These are phyloP conservation scores for Dictyostelium firmibasis DNA, from an alignment of 78 protist genomes.

Conservation along the genomic window DNA sequence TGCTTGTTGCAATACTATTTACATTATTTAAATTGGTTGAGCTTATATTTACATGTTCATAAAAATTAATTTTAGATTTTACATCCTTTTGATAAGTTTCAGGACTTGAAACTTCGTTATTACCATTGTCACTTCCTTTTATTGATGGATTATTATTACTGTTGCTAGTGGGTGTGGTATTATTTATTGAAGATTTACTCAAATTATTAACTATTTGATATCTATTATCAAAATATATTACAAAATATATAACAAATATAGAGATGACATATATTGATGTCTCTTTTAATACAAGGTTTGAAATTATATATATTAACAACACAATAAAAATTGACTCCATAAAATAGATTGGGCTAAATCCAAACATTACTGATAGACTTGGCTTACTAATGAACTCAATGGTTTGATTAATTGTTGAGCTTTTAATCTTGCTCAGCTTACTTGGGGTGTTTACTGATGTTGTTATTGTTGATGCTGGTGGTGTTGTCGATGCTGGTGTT, in stretches of 20 bases:
- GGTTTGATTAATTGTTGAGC: neutral
- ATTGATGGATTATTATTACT: neutral
- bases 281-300: slow-evolving; percentile 5
- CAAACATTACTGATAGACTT: slow-evolving; percentile 11
- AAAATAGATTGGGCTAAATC: slow-evolving; percentile 7
- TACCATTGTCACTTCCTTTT: neutral
- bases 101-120: neutral
- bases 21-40: neutral
- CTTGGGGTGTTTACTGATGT: neutral
- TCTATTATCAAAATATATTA: slow-evolving; percentile 14
- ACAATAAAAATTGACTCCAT: slow-evolving; percentile 4
- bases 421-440: neutral
- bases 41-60: slow-evolving; percentile 11
- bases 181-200: neutral
- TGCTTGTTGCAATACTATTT: slow-evolving; percentile 3
- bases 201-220: neutral
- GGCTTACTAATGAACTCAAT: neutral
- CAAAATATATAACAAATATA: slow-evolving; percentile 12
- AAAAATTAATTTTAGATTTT: slow-evolving; percentile 44
- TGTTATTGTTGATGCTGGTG: neutral
- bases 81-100: neutral
- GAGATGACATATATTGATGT: neutral
- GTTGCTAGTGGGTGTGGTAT: neutral
- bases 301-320: neutral
- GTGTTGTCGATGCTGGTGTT: neutral